Evolutionary conservation across 106 monocot genomes (phyloP).

Genomic region (Acorus calamus): DNA sequence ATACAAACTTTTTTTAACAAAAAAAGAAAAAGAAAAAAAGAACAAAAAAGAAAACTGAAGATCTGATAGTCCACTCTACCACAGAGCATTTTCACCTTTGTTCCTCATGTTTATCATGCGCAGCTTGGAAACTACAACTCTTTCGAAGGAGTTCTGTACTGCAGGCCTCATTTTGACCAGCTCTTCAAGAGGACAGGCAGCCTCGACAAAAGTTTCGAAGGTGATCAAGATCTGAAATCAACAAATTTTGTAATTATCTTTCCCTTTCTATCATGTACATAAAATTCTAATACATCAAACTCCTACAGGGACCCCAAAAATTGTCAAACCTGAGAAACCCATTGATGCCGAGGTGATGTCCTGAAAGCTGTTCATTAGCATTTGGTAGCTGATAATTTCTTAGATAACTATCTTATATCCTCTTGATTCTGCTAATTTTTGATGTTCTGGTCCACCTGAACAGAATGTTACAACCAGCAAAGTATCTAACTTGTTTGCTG

Average conservation of each 20-base stretch:
- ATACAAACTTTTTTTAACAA: too few species aligned
- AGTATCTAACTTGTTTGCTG: conserved; percentile 57
- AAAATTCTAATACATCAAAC: neutral
- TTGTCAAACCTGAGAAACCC: conserved; percentile 62
- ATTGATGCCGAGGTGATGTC: conserved; percentile 47
- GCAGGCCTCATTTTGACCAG: conserved; percentile 94
- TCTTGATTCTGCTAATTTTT: neutral
- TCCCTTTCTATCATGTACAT: neutral
- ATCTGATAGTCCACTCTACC: too few species aligned
- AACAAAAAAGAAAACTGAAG: too few species aligned
- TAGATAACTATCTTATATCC: neutral
- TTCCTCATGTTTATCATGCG: neutral
- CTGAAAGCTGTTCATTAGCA: neutral
- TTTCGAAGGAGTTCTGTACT: conserved; percentile 90
- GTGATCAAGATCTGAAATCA: conserved; percentile 10
- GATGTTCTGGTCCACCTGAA: conserved; percentile 1
- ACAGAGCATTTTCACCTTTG: too few species aligned
- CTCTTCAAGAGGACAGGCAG: conserved; percentile 93
- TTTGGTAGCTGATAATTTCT: too few species aligned
- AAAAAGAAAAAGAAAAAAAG: too few species aligned
- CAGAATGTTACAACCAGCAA: conserved; percentile 40
- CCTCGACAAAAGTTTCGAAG: conserved; percentile 92
- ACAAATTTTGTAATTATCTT: neutral
- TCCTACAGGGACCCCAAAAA: conserved; percentile 69
- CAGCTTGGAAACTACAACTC: conserved; percentile 92